Base-by-base conservation (phyloP, 306 rosid species). In the Vigna trinervia region DNA sequence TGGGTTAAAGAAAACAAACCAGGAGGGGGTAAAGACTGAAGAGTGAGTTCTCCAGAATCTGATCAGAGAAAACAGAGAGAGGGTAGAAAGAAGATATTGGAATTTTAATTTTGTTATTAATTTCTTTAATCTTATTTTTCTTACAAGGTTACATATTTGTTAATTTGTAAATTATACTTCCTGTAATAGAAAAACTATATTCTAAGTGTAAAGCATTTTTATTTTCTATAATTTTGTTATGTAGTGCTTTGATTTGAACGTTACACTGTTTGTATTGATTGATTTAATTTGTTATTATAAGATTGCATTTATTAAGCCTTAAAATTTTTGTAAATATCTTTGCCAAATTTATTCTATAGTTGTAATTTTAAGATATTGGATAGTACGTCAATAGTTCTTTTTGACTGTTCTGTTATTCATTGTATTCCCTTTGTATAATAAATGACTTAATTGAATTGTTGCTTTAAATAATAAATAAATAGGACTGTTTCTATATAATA, bases 1-100 rank as follows among this genome's bases (percentile, higher is more conserved):
- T 51, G 43, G 71, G 75, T 34, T 32, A 50, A 15, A 69, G 60
- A 71, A 52, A 3, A 71, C 74, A 60, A 77, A 57, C 59, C 45
- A 54, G 11, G 32, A 22, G 5, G 8, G 9, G 41, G 4, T 63
- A 23, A 9, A 17, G 32, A 64, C 8, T 36, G 62, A 59, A 58
- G 19, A 58, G 30, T 43, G 30, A 58, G 9, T 50, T 19, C 61
- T 43, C 7, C 15, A 39, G 52, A 65, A 39, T 58, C 69, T 41
- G 19, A 74, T 15, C 45, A 10, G 64, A 8, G 2, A n/a, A 34
- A 34, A 30, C 17, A 5, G 1, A 17, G 20, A 19, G 50, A 32
- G 34, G 12, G 34, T 20, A 4, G 15, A 17, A 10, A 19, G 4
- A 36, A 38, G 23, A n/a, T 12, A 4, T 36, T 71, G 28, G 19